Base-by-base conservation (phyloP, 1,139 yeast species). In the Citeromyces hawaiiensis region DNA sequence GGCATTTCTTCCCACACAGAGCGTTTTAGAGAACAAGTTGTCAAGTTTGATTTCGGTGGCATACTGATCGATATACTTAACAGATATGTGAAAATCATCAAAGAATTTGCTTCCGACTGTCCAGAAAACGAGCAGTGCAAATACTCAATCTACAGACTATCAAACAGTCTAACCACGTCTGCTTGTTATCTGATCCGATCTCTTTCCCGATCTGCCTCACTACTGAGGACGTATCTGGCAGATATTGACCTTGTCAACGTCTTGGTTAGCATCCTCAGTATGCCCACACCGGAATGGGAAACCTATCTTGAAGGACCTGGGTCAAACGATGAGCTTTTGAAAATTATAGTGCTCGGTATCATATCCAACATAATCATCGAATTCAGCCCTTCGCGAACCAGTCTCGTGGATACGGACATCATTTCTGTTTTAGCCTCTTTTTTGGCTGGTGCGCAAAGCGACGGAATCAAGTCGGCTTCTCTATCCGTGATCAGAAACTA, bases 311-410 rank as follows among this genome's bases (percentile, higher is more conserved):
- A 40, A 47, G 34, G 40, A 39, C 29, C 35, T 17, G 17, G 53
- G 39, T 43, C 51, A 16, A 45, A 52, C 23, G 56, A 59, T 13
- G 69, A 72, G 44, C 56, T 68, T 34, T 65, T 78, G 37, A 69
- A 71, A 47, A 68, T 80, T 0, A 68, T 80, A 4, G 68, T 79
- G 2, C 64, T 83, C 54, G 85, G 93, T 2, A 70, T 77, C 3
- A 59, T 83, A 19, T 83, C 94, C 35, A 87, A 87, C 52, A 66
- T 85, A 40, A 76, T 83, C 9, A 67, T 86, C 25, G 96, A 86
- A 46, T 86, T 85, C 54, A 78, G 88, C 41, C 82, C 91, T 1
- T 64, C 83, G 47, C 70, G 85, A 40, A 63, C 69, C 38, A 68
- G 67, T 38, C 64, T 83, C 41, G 60, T 79, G 30, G 69, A 72